Evolutionary conservation across 257 asterid species (phyloP).

Genomic region (Leptodermis oblonga): DNA sequence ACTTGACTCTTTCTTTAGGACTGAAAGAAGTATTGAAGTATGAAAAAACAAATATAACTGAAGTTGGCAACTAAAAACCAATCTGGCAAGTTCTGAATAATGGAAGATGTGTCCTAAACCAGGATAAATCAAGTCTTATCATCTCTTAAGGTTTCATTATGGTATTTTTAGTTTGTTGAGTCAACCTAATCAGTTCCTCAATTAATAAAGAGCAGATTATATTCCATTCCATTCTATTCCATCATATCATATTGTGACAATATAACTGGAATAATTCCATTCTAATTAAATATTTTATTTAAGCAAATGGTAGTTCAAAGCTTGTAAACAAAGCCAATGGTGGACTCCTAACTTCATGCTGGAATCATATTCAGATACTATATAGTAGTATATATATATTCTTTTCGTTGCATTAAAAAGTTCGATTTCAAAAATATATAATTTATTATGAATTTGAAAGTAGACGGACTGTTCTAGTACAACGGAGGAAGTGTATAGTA

Average conservation of each 20-base stretch:
- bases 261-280: slow-evolving; percentile 4
- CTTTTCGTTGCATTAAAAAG: too few species aligned
- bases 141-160: neutral
- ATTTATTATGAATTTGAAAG: too few species aligned
- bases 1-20: too few species aligned
- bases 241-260: neutral
- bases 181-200: neutral
- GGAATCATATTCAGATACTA: neutral
- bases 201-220: neutral
- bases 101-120: neutral
- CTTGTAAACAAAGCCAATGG: neutral
- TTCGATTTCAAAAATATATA: too few species aligned
- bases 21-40: too few species aligned
- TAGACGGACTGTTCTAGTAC: too few species aligned
- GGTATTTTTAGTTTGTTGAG: neutral
- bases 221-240: too few species aligned
- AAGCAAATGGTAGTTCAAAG: slow-evolving; percentile 1
- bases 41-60: neutral
- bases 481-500: neutral
- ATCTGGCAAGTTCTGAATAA: neutral
- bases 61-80: neutral
- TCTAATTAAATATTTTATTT: neutral
- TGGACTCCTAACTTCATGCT: neutral
- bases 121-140: neutral
- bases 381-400: neutral